A percentile compares a stretch with the other conserved stretches of the same genome.
phyloP scores from a whole-genome alignment of 371 early-diverging fungal species.

The Mucor circinelloides region DNA sequence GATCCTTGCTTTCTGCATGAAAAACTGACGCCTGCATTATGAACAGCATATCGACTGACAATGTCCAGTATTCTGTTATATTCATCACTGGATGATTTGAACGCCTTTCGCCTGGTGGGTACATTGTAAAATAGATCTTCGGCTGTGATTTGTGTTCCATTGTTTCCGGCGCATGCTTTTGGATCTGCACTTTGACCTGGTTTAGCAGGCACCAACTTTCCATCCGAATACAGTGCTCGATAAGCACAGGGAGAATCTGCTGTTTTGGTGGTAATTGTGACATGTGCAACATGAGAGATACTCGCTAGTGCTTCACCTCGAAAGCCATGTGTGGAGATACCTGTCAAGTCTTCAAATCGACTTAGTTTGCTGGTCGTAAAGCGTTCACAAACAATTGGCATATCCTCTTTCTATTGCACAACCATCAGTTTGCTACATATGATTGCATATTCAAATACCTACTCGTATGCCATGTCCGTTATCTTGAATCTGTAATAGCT shows the following conservation, averaged over 20 bases:
- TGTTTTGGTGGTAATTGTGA: conserved; percentile 89
- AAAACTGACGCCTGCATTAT: conserved; percentile 82
- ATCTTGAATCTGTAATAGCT: conserved; percentile 93
- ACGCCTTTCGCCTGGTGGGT: conserved; percentile 77
- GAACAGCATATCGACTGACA: conserved; percentile 88
- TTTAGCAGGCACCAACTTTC: conserved; percentile 72
- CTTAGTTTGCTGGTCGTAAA: conserved; percentile 96
- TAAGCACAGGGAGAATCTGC: conserved; percentile 82
- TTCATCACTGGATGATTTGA: conserved; percentile 84
- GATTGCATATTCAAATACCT: conserved; percentile 8
- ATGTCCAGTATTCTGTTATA: conserved; percentile 87
- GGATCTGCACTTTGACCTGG: conserved; percentile 77
- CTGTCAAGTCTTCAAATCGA: conserved; percentile 83
- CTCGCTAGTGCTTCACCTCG: conserved; percentile 99
- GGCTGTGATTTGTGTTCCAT: conserved; percentile 87
- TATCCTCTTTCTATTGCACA: conserved; percentile 64
- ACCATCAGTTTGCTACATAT: background rate
- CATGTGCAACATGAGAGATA: conserved; percentile 91
- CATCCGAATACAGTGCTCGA: conserved; percentile 86
- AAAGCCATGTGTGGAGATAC: conserved; percentile 95
- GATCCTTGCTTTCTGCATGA: conserved; percentile 83
- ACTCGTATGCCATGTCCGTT: conserved; percentile 95
- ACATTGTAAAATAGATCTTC: conserved; percentile 95
- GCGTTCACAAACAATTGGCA: conserved; percentile 88
- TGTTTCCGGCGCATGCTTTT: conserved; percentile 91